Evolutionary conservation across 2,329 filamentous ascomycete genomes (phyloP).

Genomic region (Diaporthe sp.): DNA sequence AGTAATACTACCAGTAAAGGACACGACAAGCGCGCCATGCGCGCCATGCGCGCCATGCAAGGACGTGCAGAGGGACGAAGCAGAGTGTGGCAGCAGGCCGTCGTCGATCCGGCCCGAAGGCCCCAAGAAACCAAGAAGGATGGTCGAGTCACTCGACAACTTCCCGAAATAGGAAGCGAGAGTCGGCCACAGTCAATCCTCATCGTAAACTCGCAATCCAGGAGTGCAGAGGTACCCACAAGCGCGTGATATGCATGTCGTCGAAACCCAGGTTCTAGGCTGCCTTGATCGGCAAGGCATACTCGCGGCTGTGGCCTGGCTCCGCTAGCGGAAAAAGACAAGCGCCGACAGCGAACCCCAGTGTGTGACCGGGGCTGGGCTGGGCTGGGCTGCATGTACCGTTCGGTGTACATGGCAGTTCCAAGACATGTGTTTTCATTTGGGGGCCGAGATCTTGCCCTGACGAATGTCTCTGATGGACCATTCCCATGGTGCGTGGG

Average conservation of each 20-base stretch:
- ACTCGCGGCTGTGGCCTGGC: slow-evolving; percentile 30
- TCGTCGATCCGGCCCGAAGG: slow-evolving; percentile 2
- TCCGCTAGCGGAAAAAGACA: slow-evolving; percentile 8
- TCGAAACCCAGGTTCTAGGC: slow-evolving; percentile 27
- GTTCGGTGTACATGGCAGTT: not conserved
- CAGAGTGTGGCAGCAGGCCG: not conserved
- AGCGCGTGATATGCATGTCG: slow-evolving; percentile 24
- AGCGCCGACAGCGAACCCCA: slow-evolving; percentile 14
- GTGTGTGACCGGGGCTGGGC: not conserved
- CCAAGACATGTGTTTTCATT: not conserved
- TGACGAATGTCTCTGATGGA: slow-evolving; percentile 23
- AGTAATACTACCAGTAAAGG: not conserved
- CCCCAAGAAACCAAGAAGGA: not conserved
- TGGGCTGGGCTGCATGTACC: slow-evolving; percentile 15
- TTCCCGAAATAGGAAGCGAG: slow-evolving; percentile 24
- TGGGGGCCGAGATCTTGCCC: slow-evolving; percentile 27
- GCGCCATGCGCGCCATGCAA: not conserved
- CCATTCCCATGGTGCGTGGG: not conserved
- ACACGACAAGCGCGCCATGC: not conserved
- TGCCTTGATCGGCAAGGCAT: slow-evolving; percentile 36
- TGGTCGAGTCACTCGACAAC: not conserved
- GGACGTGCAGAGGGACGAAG: not conserved
- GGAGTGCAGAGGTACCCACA: slow-evolving; percentile 22
- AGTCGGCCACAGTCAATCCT: not conserved
- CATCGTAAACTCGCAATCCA: slow-evolving; percentile 22